Conservation (phyloP, 2,329 filamentous ascomycete genomes). For the Neonectria magnoliae region DNA sequence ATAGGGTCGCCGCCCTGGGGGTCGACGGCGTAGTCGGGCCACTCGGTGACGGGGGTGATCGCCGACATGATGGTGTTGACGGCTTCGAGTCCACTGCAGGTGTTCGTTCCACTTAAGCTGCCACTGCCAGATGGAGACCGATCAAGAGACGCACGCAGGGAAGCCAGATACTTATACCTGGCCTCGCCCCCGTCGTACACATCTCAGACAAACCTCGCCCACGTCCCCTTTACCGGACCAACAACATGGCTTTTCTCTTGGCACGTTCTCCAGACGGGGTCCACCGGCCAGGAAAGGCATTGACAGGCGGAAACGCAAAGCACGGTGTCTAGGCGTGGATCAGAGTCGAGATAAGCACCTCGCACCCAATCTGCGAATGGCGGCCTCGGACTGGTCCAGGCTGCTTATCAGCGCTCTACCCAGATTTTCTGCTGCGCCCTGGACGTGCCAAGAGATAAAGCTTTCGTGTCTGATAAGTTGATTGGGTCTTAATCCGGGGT, state of each 20-base stretch:
- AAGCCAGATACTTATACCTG: constrained; percentile 4
- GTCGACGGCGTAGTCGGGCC: constrained; percentile 53
- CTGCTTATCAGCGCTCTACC: background rate
- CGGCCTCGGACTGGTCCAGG: constrained; percentile 2
- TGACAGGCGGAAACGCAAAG: background rate
- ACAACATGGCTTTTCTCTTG: constrained; percentile 4
- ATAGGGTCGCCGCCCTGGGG: constrained; percentile 56
- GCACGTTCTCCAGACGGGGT: background rate
- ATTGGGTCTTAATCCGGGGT: background rate
- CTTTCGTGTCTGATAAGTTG: background rate
- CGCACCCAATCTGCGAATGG: background rate
- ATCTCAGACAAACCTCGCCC: background rate
- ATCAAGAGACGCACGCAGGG: background rate
- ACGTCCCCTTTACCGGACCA: background rate
- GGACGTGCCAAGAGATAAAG: constrained; percentile 4
- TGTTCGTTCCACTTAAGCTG: constrained; percentile 3
- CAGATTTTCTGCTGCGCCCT: background rate
- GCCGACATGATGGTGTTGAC: constrained; percentile 9
- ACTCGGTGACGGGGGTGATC: constrained; percentile 47
- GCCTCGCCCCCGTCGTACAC: background rate
- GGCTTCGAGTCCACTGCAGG: background rate
- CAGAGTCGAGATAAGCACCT: constrained; percentile 4
- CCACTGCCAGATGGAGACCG: background rate
- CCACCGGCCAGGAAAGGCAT: constrained; percentile 1
- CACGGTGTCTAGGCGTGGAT: background rate